Evolutionary conservation across 2,329 filamentous ascomycete genomes (phyloP).

Genomic region (Hypoxylon sp.): DNA sequence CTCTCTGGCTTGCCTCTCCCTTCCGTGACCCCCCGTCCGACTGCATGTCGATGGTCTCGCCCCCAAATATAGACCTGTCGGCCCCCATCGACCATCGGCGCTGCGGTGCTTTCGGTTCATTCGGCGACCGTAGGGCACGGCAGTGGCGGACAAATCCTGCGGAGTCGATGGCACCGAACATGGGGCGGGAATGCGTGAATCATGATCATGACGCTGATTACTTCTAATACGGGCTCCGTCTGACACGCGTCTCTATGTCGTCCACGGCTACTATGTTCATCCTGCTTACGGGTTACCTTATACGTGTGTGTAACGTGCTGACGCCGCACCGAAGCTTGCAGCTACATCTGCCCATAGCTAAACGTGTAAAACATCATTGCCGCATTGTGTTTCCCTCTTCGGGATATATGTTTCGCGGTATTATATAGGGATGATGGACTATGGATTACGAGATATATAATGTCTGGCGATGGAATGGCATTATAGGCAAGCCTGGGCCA

Average conservation of each 20-base stretch:
- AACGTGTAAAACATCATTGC: constrained; percentile 13
- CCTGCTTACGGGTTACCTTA: constrained; percentile 30
- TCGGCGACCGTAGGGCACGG: constrained; percentile 33
- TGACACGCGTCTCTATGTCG: constrained; percentile 38
- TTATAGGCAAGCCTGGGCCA: constrained; percentile 24
- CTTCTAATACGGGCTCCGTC: constrained; percentile 23
- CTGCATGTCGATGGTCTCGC: constrained; percentile 31
- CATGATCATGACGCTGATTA: constrained; percentile 31
- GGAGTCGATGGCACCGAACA: constrained; percentile 28
- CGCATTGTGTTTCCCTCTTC: constrained; percentile 23
- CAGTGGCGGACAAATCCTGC: constrained; percentile 21
- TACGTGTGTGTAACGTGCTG: constrained; percentile 34
- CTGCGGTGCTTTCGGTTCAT: constrained; percentile 29
- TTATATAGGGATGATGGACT: constrained; percentile 5
- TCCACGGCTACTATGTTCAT: constrained; percentile 22
- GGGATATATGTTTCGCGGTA: constrained; percentile 28
- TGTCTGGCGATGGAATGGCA: constrained; percentile 19
- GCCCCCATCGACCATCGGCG: constrained; percentile 38
- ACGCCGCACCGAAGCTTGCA: constrained; percentile 28
- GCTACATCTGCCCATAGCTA: constrained; percentile 4
- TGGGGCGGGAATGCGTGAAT: constrained; percentile 23
- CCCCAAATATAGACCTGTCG: constrained; percentile 32
- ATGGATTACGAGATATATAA: constrained; percentile 16
- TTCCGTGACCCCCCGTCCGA: constrained; percentile 34
- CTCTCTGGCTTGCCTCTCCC: constrained; percentile 2